Evolutionary conservation across 2,329 filamentous ascomycete species (phyloP).

Genomic region (Colletotrichum euphorbiae): DNA sequence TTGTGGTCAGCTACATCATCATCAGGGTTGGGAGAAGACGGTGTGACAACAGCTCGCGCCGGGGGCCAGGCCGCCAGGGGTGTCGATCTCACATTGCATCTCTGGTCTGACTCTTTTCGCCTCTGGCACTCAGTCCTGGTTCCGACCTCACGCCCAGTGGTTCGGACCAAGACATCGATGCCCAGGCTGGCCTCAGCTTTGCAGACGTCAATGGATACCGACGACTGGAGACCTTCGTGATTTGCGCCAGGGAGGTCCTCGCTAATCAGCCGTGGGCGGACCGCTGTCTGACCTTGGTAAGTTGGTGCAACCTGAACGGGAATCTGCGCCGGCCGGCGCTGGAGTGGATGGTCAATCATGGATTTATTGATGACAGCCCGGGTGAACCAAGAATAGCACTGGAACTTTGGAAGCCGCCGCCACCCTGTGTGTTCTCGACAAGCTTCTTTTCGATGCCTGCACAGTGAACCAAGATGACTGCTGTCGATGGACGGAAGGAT

Average conservation of each 20-base stretch:
- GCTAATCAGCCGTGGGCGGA: conserved; percentile 38
- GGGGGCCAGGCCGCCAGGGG: no score
- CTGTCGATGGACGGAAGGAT: neutral
- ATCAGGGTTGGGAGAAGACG: no score
- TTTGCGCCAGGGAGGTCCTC: conserved; percentile 40
- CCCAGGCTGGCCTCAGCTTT: neutral
- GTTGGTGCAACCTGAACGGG: conserved; percentile 37
- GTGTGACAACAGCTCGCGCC: no score
- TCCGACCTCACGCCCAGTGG: neutral
- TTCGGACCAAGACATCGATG: conserved; percentile 11
- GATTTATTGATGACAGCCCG: conserved; percentile 18
- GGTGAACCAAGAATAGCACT: conserved; percentile 28
- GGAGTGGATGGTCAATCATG: conserved; percentile 23
- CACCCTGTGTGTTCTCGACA: conserved; percentile 24
- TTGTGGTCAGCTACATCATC: no score
- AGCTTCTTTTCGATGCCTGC: conserved; percentile 3
- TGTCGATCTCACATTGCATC: conserved; percentile 15
- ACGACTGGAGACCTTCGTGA: conserved; percentile 28
- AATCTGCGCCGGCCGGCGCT: conserved; percentile 30
- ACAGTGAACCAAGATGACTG: neutral
- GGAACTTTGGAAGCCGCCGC: conserved; percentile 18
- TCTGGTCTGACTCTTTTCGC: conserved; percentile 9
- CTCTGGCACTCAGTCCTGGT: neutral
- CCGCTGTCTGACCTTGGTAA: conserved; percentile 35
- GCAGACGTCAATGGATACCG: conserved; percentile 16